Evolutionary conservation across 2,329 filamentous ascomycete genomes (phyloP).

Genomic region (Pseudogymnoascus sp.): DNA sequence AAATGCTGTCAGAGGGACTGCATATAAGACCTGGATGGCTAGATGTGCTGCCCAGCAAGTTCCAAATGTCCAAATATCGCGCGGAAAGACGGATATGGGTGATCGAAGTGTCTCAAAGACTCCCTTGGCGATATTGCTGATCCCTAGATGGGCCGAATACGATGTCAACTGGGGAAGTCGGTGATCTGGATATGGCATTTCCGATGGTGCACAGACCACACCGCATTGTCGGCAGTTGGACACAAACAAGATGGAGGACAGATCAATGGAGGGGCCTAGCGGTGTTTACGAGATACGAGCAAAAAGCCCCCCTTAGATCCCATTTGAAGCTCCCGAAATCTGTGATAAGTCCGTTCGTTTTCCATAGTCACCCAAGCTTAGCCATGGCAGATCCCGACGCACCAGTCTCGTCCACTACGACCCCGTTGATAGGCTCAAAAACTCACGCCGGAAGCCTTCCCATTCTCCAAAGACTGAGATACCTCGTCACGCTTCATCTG

Average conservation of each 20-base stretch:
- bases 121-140: neutral
- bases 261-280: neutral
- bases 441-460: neutral
- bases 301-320: neutral
- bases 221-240: neutral
- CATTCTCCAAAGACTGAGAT: neutral
- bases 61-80: neutral
- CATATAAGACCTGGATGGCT: neutral
- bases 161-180: neutral
- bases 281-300: neutral
- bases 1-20: neutral
- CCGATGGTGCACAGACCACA: slow-evolving; percentile 2
- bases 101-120: neutral
- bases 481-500: neutral
- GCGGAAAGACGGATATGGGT: neutral
- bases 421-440: neutral
- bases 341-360: neutral
- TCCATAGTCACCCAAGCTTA: neutral
- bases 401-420: neutral
- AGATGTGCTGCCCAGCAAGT: neutral
- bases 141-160: slow-evolving; percentile 1
- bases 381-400: neutral
- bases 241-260: neutral
- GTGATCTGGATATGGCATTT: neutral
- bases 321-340: neutral